Conservation (phyloP, 2,329 filamentous ascomycete species). For the Annulohypoxylon truncatum region DNA sequence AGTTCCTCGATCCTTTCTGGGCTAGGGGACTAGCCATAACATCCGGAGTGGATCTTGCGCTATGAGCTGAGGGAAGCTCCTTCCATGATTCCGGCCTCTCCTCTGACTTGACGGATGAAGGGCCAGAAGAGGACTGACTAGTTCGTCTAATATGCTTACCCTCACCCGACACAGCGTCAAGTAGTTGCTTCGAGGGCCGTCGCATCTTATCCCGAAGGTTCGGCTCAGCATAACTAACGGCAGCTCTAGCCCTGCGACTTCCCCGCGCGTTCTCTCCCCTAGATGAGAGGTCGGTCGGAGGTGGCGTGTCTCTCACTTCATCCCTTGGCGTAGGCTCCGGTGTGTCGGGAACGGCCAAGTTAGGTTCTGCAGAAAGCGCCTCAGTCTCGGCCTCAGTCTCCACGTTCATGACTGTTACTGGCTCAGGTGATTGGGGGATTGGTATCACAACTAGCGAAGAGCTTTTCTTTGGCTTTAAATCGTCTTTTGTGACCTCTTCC, state of each 20-base stretch:
- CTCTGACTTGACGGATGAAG: constrained; percentile 52
- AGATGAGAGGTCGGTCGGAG: constrained; percentile 67
- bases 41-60: constrained; percentile 34
- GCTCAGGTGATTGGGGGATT: constrained; percentile 36
- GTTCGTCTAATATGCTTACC: constrained; percentile 62
- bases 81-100: constrained; percentile 51
- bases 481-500: constrained; percentile 56
- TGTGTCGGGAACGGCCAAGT: constrained; percentile 60
- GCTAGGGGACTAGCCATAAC: constrained; percentile 56
- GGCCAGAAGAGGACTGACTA: constrained; percentile 51
- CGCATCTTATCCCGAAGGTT: constrained; percentile 87
- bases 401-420: constrained; percentile 38
- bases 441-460: constrained; percentile 48
- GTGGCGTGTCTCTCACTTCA: constrained; percentile 66
- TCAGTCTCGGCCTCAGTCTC: constrained; percentile 44
- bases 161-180: constrained; percentile 78
- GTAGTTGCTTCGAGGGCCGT: constrained; percentile 78
- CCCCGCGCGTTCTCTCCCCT: constrained; percentile 70
- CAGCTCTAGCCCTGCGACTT: constrained; percentile 73
- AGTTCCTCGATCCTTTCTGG: constrained; percentile 51
- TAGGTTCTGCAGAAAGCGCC: constrained; percentile 54
- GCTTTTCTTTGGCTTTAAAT: constrained; percentile 51
- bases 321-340: constrained; percentile 57
- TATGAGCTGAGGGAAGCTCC: constrained; percentile 42
- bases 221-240: constrained; percentile 85